phyloP scores from a whole-genome alignment of 2,329 filamentous ascomycete genomes.

The Paraphaeosphaeria minitans region DNA sequence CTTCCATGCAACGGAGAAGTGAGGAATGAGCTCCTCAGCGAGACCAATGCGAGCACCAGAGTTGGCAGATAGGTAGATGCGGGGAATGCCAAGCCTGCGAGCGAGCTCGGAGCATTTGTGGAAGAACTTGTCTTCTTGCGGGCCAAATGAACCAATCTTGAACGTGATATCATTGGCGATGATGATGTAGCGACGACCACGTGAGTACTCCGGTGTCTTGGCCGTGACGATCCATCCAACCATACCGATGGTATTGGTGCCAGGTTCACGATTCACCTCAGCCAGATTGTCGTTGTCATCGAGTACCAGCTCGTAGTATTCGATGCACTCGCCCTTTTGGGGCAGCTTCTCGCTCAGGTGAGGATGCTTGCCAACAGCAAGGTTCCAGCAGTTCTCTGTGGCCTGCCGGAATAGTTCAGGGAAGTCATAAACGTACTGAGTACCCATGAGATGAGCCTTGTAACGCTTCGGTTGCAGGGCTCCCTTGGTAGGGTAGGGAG shows the following conservation, averaged over 20 bases:
- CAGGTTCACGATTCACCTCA: slow-evolving; percentile 92
- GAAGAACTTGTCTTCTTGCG: slow-evolving; percentile 97
- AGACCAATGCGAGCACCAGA: slow-evolving; percentile 97
- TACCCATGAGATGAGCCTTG: slow-evolving; percentile 99
- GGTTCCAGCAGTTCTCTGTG: slow-evolving; percentile 91
- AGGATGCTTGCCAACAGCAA: slow-evolving; percentile 74
- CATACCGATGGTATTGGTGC: slow-evolving; percentile 97
- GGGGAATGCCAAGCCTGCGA: slow-evolving; percentile 89
- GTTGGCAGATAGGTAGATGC: slow-evolving; percentile 98
- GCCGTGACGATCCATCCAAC: slow-evolving; percentile 97
- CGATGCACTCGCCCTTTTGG: slow-evolving; percentile 85
- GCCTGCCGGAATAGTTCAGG: slow-evolving; percentile 98
- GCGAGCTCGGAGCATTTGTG: slow-evolving; percentile 98
- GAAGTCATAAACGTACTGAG: slow-evolving; percentile 99
- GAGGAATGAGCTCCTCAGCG: slow-evolving; percentile 93
- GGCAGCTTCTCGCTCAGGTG: slow-evolving; percentile 80
- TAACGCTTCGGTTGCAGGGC: slow-evolving; percentile 98
- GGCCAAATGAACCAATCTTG: slow-evolving; percentile 97
- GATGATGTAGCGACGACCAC: slow-evolving; percentile 89
- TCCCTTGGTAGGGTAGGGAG: slow-evolving; percentile 97
- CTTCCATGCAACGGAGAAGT: slow-evolving; percentile 98
- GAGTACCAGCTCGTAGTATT: slow-evolving; percentile 90
- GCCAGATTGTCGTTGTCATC: slow-evolving; percentile 91
- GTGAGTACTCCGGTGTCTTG: slow-evolving; percentile 92
- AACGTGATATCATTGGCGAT: slow-evolving; percentile 99